phyloP scores from a whole-genome alignment of 352 stramenopile genomes.

The Peronosclerospora sorghi region DNA sequence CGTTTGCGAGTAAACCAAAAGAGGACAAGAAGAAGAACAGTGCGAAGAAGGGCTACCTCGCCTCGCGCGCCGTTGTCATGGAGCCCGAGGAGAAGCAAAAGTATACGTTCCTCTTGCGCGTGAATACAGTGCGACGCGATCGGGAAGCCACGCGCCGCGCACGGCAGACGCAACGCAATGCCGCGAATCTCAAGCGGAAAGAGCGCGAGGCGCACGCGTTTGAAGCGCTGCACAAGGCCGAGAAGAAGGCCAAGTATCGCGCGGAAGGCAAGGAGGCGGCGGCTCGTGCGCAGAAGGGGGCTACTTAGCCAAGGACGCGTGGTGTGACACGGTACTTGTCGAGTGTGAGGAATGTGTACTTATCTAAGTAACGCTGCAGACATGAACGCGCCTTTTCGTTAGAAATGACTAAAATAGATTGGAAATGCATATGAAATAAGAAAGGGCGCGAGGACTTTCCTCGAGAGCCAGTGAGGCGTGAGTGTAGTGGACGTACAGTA shows the following conservation, averaged over 20 bases:
- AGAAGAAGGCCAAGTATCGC: constrained; percentile 84
- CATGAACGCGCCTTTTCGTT: no score
- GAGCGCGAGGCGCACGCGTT: constrained; percentile 87
- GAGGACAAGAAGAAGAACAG: constrained; percentile 84
- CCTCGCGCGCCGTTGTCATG: constrained; percentile 88
- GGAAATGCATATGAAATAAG: no score
- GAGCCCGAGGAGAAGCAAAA: constrained; percentile 95
- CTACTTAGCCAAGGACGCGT: no score
- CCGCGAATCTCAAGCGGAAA: constrained; percentile 88
- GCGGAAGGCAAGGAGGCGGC: constrained; percentile 67
- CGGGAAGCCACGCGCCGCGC: constrained; percentile 90
- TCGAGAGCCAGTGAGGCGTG: no score
- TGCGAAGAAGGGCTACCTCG: constrained; percentile 79
- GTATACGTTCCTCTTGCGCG: constrained; percentile 93
- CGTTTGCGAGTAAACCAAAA: constrained; percentile 97
- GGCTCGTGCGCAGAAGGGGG: constrained; percentile 44
- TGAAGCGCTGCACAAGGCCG: constrained; percentile 61
- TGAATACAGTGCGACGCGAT: constrained; percentile 96
- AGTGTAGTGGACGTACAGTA: no score
- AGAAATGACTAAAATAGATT: no score
- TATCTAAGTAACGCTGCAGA: no score
- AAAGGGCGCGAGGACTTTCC: no score
- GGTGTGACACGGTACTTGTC: no score
- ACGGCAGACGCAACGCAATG: constrained; percentile 80
- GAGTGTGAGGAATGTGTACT: no score